These are phyloP conservation scores for Fusarium sp. DNA, from an alignment of 2,329 filamentous ascomycete species.

Conservation along the genomic window DNA sequence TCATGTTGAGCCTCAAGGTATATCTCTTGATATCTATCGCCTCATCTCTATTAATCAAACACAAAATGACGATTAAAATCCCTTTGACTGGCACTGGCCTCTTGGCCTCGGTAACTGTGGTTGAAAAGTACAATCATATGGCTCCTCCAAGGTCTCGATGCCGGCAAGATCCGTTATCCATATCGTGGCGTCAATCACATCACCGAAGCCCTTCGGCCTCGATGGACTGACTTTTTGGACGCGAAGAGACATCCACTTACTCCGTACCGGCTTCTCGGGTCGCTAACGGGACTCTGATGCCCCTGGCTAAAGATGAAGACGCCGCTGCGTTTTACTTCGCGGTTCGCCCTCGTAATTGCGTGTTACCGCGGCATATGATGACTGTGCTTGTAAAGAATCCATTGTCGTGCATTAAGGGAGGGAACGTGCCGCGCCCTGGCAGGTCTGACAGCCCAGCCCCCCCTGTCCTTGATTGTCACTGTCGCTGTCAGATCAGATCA, in stretches of 20 bases:
- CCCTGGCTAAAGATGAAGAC: conserved; percentile 15
- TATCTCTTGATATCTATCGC: conserved; percentile 2
- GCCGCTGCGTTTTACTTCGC: conserved; percentile 16
- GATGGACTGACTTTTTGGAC: background rate
- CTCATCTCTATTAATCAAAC: conserved; percentile 17
- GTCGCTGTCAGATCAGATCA: conserved; percentile 21
- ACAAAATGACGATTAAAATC: background rate
- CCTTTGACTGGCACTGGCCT: conserved; percentile 13
- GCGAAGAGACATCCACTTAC: background rate
- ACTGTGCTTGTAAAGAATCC: background rate
- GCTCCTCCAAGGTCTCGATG: background rate
- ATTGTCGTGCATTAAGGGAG: conserved; percentile 23
- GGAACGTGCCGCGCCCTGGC: conserved; percentile 37
- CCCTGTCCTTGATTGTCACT: conserved; percentile 20
- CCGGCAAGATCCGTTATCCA: background rate
- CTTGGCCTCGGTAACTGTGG: background rate
- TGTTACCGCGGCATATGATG: background rate
- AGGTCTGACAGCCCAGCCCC: conserved; percentile 40
- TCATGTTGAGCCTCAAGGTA: background rate
- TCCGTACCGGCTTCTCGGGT: background rate
- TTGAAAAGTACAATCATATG: background rate
- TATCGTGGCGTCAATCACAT: conserved; percentile 28
- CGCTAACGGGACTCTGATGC: conserved; percentile 4
- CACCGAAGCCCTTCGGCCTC: conserved; percentile 15
- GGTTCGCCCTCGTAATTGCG: background rate